Base-by-base conservation (phyloP, 1,284 basidiomycete species). In the Moesziomyces antarcticus region DNA sequence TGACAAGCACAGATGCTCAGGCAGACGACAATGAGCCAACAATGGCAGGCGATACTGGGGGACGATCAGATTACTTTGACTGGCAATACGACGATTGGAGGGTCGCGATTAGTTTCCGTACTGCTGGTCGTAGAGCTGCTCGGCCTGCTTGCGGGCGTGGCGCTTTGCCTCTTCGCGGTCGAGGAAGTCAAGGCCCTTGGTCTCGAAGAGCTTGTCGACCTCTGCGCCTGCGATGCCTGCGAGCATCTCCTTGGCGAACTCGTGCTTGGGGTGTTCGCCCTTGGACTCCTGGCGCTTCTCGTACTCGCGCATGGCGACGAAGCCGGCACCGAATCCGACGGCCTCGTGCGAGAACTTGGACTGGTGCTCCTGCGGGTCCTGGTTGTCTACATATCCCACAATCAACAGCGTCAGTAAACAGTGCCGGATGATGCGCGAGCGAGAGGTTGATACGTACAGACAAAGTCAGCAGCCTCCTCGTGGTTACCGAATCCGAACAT, bases 291-390 rank as follows among this genome's bases (percentile, higher is more conserved):
- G 70, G 77, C 89, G 88, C 3, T 88, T 78, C 78, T 89, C 88
- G 82, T 89, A 89, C 10, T 87, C 87, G 73, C 88, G 88, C 21
- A 88, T 87, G 48, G 88, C 89, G 86, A 88, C 63, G 35, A 74
- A 64, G 35, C 51, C 57, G 44, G 73, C 74, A 40, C 73, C 74
- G 61, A 85, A 89, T 54, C 88, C 89, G 77, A 91, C 88, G 75
- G 90, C 86, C 83, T 91, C 89, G 83, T 91, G 90, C 21, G 89
- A 88, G 55, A 68, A 77, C 70, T 81, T 80, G 74, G 51, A 53
- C 65, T 79, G 42, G 73, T 78, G 77, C 55, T 68, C 47, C 42
- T 50, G 62, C 8, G 72, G 66, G 56, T 74, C 59, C n/a, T 55
- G 25, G 67, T 74, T 74, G 67, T 74, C 72, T 74, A 52, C 51